Evolutionary conservation across 768 basidiomycete species (phyloP).

Genomic region (Pleurotus eryngii): DNA sequence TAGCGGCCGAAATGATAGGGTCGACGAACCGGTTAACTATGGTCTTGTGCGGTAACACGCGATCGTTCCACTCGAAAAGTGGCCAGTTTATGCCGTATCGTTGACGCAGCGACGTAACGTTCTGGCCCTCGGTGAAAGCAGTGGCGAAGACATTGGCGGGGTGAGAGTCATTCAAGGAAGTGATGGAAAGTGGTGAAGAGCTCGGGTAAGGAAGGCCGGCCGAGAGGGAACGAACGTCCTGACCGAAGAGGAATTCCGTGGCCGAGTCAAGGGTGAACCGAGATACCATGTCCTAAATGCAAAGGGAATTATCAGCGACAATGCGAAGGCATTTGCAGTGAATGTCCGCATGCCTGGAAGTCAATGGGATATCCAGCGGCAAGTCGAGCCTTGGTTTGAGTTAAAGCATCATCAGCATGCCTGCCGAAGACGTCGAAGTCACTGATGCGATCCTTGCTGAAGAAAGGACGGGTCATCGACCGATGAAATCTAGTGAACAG

Average conservation of each 20-base stretch:
- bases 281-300: slow-evolving; percentile 35
- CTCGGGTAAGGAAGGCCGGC: slow-evolving; percentile 49
- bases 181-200: slow-evolving; percentile 24
- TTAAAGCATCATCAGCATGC: slow-evolving; percentile 45
- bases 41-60: slow-evolving; percentile 35
- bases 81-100: slow-evolving; percentile 43
- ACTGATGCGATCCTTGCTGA: slow-evolving; percentile 55
- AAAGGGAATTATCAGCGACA: background rate
- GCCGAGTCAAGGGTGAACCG: slow-evolving; percentile 65
- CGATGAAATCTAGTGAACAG: slow-evolving; percentile 24
- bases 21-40: slow-evolving; percentile 47
- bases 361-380: slow-evolving; percentile 49
- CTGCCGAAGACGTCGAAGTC: slow-evolving; percentile 63
- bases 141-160: slow-evolving; percentile 42
- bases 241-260: slow-evolving; percentile 58
- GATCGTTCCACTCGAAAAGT: slow-evolving; percentile 47
- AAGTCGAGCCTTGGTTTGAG: slow-evolving; percentile 40
- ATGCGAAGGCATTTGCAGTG: background rate
- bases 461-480: slow-evolving; percentile 68
- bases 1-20: slow-evolving; percentile 44
- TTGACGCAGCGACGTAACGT: slow-evolving; percentile 30
- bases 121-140: slow-evolving; percentile 48
- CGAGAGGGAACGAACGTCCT: slow-evolving; percentile 45
- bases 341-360: slow-evolving; percentile 43
- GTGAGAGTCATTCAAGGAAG: slow-evolving; percentile 21